Evolutionary conservation across 306 rosid species (phyloP), one percentile per base, ranked within the genome.

Genomic region (Citrullus mucosospermus): DNA sequence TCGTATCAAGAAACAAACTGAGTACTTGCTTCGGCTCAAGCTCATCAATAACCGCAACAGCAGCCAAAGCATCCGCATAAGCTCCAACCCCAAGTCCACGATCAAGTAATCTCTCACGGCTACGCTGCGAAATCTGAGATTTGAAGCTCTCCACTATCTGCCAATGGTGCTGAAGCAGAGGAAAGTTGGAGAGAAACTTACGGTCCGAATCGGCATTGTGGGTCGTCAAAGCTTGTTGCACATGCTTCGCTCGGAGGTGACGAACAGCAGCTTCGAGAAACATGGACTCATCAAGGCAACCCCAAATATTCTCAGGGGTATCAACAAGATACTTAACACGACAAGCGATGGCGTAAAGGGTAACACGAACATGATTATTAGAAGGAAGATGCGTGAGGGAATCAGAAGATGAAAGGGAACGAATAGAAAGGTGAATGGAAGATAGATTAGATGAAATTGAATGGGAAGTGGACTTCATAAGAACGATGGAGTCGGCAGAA

Each of bases 111-210:
- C 96, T 88, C 38, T 95, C 99, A 5, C 97, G 88, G 66, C 96
- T 88, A 25, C 97, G 91, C 90, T 91, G 99, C 0, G 99, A 95
- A 91, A 95, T 95, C 92, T 95, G 99, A 34, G 84, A 76, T 71
- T 88, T 89, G 85, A 95, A 92, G 86, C 95, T 91, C 83, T 95
- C 97, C 9, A 95, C 99, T 39, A 95, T 92, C 89, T 95, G 99
- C 97, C 97, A 95, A 61, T 95, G 99, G 59, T 92, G 99, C 86
- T 95, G 97, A 2, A 95, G 99, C 51, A 95, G 84, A 18, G 97
- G 91, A 61, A 91, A 93, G 75, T 87, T 90, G 32, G 96, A 83
- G 83, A 91, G 84, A 68, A 92, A 80, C 82, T 80, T 88, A 53
- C 80, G 81, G 38, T 82, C 87, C 14, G 81, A 80, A 63, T 81